phyloP scores from a whole-genome alignment of 768 basidiomycete species.

The Trametes villosa region DNA sequence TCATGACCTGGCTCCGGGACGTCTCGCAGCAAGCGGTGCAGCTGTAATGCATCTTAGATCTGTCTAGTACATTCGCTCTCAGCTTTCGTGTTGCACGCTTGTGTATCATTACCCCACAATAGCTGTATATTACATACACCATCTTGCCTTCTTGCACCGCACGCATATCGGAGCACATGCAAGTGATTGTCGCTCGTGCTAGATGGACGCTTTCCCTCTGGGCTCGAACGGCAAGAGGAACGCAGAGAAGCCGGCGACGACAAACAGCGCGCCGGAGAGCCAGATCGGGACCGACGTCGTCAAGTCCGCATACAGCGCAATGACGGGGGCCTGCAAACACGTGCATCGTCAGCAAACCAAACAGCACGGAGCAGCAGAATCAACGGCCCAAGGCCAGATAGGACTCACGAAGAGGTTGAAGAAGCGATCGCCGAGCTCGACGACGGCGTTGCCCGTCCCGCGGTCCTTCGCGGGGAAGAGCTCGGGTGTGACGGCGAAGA shows the following conservation, averaged over 20 bases:
- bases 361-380: no score
- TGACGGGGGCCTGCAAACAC: slow-evolving; percentile 45
- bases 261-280: slow-evolving; percentile 55
- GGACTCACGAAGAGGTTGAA: slow-evolving; percentile 59
- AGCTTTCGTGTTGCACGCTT: not conserved
- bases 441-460: slow-evolving; percentile 57
- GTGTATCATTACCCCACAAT: slow-evolving; percentile 1
- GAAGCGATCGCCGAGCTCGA: slow-evolving; percentile 52
- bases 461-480: slow-evolving; percentile 56
- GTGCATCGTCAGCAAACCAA: not conserved
- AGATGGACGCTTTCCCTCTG: slow-evolving; percentile 50
- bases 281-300: slow-evolving; percentile 57
- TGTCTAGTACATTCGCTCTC: not conserved
- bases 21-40: slow-evolving; percentile 2
- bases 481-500: slow-evolving; percentile 48
- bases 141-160: no score
- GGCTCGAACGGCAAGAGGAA: slow-evolving; percentile 61
- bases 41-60: not conserved
- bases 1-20: slow-evolving; percentile 11
- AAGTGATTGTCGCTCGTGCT: not conserved
- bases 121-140: not conserved
- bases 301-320: slow-evolving; percentile 52
- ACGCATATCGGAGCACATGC: not conserved
- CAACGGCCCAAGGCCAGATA: no score
- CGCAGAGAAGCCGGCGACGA: slow-evolving; percentile 51